A percentile compares a stretch with the other conserved stretches of the same genome.
These are phyloP conservation scores for Podospora anserina DNA, from an alignment of 495 filamentous ascomycete species.

Conservation along the genomic window DNA sequence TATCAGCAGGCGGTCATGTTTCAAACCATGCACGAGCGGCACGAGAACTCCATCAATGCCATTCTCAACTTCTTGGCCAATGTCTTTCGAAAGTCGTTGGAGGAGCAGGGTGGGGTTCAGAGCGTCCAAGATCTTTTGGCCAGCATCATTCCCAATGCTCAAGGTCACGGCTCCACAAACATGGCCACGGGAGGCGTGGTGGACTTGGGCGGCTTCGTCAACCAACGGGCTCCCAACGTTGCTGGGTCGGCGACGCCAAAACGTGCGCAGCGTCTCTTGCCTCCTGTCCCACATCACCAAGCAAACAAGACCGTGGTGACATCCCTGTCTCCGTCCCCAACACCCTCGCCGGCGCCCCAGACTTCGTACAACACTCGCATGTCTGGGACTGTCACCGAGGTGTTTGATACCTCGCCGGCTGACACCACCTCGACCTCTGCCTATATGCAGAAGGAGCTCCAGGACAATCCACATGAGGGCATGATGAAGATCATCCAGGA, in stretches of 20 bases:
- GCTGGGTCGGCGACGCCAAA: slow-evolving; percentile 42
- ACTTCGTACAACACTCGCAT: slow-evolving; percentile 31
- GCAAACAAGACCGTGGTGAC: slow-evolving; percentile 21
- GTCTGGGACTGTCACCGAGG: slow-evolving; percentile 46
- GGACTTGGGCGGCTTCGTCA: slow-evolving; percentile 65
- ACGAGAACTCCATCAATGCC: slow-evolving; percentile 97
- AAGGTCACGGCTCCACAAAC: slow-evolving; percentile 32
- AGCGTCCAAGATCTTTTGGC: slow-evolving; percentile 70
- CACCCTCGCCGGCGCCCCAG: slow-evolving; percentile 24
- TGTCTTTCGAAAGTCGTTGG: slow-evolving; percentile 75
- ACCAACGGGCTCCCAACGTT: slow-evolving; percentile 38
- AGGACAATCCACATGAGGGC: slow-evolving; percentile 57
- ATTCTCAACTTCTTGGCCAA: slow-evolving; percentile 96
- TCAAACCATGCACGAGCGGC: slow-evolving; percentile 86
- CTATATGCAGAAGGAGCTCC: slow-evolving; percentile 47
- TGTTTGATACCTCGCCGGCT: slow-evolving; percentile 42
- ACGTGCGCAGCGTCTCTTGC: slow-evolving; percentile 46
- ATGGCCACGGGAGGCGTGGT: slow-evolving; percentile 67
- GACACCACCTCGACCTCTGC: slow-evolving; percentile 36
- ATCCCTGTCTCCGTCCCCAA: slow-evolving; percentile 31
- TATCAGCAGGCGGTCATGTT: slow-evolving; percentile 88
- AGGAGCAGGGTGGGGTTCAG: slow-evolving; percentile 58
- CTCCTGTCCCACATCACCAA: slow-evolving; percentile 41
- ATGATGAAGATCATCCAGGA: slow-evolving; percentile 88
- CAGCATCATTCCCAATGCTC: slow-evolving; percentile 60